Evolutionary conservation across 179 eudicot genomes (phyloP).

Genomic region (Corrigiola litoralis): DNA sequence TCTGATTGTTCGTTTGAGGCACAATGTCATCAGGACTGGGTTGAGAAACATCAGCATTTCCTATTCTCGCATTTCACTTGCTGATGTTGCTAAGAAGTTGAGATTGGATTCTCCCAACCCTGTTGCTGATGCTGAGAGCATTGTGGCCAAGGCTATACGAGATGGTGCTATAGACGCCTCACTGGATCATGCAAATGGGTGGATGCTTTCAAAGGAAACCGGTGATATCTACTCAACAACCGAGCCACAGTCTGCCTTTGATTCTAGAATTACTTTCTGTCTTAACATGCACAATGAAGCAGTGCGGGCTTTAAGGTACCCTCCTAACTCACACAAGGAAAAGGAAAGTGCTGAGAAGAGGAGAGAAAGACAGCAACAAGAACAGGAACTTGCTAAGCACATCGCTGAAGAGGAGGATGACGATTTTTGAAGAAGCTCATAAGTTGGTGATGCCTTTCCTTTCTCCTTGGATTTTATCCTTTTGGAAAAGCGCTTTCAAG

Average conservation of each 20-base stretch:
- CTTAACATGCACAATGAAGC: constrained; percentile 97
- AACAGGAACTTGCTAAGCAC: constrained; percentile 95
- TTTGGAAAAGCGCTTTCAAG: not conserved
- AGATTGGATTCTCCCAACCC: constrained; percentile 81
- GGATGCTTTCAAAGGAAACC: constrained; percentile 90
- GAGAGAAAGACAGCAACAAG: constrained; percentile 95
- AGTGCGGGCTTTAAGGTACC: constrained; percentile 83
- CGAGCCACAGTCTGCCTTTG: constrained; percentile 88
- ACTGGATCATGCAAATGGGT: constrained; percentile 80
- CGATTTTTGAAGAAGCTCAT: constrained; percentile 44
- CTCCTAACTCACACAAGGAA: constrained; percentile 89
- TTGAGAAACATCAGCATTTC: constrained; percentile 90
- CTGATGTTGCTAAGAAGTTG: constrained; percentile 79
- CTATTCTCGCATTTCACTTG: constrained; percentile 83
- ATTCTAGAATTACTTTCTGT: constrained; percentile 93
- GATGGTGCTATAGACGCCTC: constrained; percentile 97
- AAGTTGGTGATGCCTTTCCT: not conserved
- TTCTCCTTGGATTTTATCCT: not conserved
- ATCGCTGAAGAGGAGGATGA: constrained; percentile 98
- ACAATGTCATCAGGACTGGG: constrained; percentile 94
- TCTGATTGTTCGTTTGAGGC: constrained; percentile 80
- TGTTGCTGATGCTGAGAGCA: constrained; percentile 96
- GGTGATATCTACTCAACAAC: constrained; percentile 94
- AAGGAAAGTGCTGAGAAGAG: constrained; percentile 98
- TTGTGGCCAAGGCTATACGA: constrained; percentile 85